These are phyloP conservation scores for Termitomyces bulborhizus DNA, from an alignment of 768 basidiomycete genomes.

Conservation along the genomic window DNA sequence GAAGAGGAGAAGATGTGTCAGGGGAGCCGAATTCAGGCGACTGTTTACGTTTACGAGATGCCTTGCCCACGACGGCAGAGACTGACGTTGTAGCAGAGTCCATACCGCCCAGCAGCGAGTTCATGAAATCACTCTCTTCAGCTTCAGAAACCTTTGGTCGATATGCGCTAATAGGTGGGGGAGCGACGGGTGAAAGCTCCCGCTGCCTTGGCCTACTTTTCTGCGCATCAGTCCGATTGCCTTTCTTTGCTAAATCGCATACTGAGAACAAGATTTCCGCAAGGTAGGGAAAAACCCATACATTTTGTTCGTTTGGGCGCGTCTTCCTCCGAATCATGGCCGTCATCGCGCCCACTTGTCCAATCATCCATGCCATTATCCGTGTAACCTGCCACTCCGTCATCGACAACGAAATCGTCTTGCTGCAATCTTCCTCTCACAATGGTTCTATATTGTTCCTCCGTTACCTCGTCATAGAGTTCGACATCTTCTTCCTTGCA, in stretches of 20 bases:
- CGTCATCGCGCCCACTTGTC: slow-evolving; percentile 54
- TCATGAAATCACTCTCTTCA: slow-evolving; percentile 89
- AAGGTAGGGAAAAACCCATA: slow-evolving; percentile 16
- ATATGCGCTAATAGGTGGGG: slow-evolving; percentile 74
- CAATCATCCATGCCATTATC: slow-evolving; percentile 98
- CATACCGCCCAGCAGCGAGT: slow-evolving; percentile 66
- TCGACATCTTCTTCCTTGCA: slow-evolving; percentile 50
- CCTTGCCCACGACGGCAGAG: slow-evolving; percentile 21
- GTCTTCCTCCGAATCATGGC: slow-evolving; percentile 53
- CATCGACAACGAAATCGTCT: slow-evolving; percentile 96
- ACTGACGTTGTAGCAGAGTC: slow-evolving; percentile 41
- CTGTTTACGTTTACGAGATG: slow-evolving; percentile 63
- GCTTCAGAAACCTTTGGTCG: slow-evolving; percentile 68
- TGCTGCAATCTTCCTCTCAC: slow-evolving; percentile 75
- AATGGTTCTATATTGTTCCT: slow-evolving; percentile 82
- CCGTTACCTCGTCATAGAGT: slow-evolving; percentile 86
- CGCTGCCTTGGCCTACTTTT: slow-evolving; percentile 43
- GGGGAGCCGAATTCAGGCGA: slow-evolving; percentile 39
- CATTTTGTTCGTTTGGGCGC: slow-evolving; percentile 37
- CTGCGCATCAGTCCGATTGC: slow-evolving; percentile 22
- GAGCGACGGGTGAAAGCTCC: slow-evolving; percentile 43
- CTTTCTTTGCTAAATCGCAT: slow-evolving; percentile 30
- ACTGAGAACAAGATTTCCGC: background rate
- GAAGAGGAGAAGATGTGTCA: slow-evolving; percentile 32
- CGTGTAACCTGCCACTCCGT: slow-evolving; percentile 85